Conservation (phyloP, 176 grass and related monocot species). For the Avena eriantha region DNA sequence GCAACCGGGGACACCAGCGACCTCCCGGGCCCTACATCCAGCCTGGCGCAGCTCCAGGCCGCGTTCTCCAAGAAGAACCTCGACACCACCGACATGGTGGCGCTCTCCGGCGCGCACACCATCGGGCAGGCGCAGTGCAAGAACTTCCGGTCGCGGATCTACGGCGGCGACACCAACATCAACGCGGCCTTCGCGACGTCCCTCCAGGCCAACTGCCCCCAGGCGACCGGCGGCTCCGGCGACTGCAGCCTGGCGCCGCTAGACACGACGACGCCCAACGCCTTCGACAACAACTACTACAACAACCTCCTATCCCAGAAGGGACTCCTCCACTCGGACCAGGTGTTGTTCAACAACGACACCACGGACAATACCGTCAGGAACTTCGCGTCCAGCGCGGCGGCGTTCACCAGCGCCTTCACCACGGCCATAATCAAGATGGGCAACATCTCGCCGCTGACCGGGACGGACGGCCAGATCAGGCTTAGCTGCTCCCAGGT, state of each 20-base stretch:
- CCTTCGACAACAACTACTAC: constrained; percentile 14
- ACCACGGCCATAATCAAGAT: neutral
- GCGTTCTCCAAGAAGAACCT: neutral
- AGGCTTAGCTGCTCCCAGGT: constrained; percentile 29
- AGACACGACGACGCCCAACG: neutral
- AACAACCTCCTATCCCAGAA: constrained; percentile 8
- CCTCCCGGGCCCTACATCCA: neutral
- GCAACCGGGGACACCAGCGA: neutral
- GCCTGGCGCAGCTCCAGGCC: neutral
- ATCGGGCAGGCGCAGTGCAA: constrained; percentile 62
- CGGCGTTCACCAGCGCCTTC: constrained; percentile 7
- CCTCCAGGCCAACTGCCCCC: constrained; percentile 50
- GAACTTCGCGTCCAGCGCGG: constrained; percentile 3
- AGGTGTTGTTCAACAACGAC: constrained; percentile 4
- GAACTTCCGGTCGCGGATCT: constrained; percentile 50
- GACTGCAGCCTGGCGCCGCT: neutral
- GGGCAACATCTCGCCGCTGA: neutral
- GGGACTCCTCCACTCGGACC: constrained; percentile 8
- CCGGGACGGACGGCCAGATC: constrained; percentile 17
- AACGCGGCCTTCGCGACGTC: constrained; percentile 46
- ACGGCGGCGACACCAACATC: constrained; percentile 48
- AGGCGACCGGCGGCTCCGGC: neutral
- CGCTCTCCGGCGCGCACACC: constrained; percentile 55
- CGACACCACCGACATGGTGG: constrained; percentile 4
- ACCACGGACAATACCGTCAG: neutral